Evolutionary conservation across 2,329 filamentous ascomycete species (phyloP).

Genomic region (Xylaria sp.): DNA sequence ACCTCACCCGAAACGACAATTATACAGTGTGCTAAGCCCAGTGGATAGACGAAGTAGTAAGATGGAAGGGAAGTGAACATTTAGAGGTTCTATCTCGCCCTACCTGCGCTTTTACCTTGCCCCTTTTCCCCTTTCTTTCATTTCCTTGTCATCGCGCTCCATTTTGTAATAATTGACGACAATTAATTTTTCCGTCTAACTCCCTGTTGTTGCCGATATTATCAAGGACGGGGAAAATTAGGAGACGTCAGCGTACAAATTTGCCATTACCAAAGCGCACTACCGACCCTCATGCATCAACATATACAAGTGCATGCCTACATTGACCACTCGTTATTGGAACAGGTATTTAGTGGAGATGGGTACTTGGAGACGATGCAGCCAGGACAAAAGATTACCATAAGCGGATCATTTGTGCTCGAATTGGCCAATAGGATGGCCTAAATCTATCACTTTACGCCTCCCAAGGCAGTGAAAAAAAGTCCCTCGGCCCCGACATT

Average conservation of each 20-base stretch:
- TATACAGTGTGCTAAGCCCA: not conserved
- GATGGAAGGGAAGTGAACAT: conserved; percentile 14
- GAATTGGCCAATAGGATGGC: conserved; percentile 36
- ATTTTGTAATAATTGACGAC: not conserved
- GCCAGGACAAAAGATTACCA: conserved; percentile 37
- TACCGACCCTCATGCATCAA: not conserved
- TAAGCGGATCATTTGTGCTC: conserved; percentile 37
- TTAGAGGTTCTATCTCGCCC: not conserved
- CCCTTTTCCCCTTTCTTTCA: not conserved
- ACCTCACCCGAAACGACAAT: not conserved
- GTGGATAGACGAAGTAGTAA: not conserved
- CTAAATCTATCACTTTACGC: conserved; percentile 15
- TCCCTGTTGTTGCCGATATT: not conserved
- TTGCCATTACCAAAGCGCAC: conserved; percentile 1
- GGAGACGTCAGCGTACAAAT: not conserved
- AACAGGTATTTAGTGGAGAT: conserved; percentile 34
- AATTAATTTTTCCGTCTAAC: conserved; percentile 1
- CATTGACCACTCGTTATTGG: not conserved
- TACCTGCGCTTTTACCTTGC: not conserved
- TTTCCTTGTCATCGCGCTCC: not conserved
- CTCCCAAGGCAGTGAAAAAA: conserved; percentile 25
- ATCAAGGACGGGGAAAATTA: not conserved
- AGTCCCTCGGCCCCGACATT: conserved; percentile 35
- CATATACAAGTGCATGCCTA: not conserved
- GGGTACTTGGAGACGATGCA: conserved; percentile 38